phyloP scores from a whole-genome alignment of 495 filamentous ascomycete genomes.

The Penicillium cataractarum region DNA sequence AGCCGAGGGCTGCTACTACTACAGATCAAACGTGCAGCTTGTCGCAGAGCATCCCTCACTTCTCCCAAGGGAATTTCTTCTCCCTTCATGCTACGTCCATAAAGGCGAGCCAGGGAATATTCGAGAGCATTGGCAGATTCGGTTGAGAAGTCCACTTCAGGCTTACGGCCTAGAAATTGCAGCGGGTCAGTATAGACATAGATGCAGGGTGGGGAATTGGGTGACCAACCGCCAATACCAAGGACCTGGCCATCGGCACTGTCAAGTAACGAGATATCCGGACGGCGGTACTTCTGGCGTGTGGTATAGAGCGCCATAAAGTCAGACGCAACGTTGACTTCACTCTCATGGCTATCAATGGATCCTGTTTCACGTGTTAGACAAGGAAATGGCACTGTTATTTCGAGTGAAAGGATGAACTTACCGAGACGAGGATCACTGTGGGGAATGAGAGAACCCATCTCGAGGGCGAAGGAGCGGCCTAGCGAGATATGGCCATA shows the following conservation, averaged over 20 bases:
- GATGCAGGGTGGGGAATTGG: background rate
- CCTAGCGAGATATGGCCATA: conserved; percentile 91
- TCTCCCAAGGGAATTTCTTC: conserved; percentile 71
- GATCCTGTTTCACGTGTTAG: conserved; percentile 42
- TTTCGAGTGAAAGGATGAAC: background rate
- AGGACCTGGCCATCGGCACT: conserved; percentile 13
- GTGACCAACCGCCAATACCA: conserved; percentile 6
- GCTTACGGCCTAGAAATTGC: conserved; percentile 17
- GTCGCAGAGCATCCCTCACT: conserved; percentile 75
- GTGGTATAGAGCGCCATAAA: conserved; percentile 98
- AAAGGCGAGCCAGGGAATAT: conserved; percentile 54
- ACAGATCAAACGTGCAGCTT: conserved; percentile 84
- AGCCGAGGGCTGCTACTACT: conserved; percentile 70
- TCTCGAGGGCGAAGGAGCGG: conserved; percentile 92
- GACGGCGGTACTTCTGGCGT: conserved; percentile 87
- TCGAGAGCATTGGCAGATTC: conserved; percentile 35
- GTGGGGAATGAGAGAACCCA: conserved; percentile 84
- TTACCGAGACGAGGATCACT: conserved; percentile 81
- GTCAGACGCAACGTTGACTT: conserved; percentile 88
- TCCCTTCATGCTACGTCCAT: conserved; percentile 65
- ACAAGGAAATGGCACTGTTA: background rate
- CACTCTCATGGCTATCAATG: conserved; percentile 70
- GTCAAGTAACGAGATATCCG: conserved; percentile 58
- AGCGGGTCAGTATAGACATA: background rate
- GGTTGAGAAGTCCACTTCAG: conserved; percentile 10